Conservation (phyloP, 2,329 filamentous ascomycete genomes). For the Fonsecaea pugnacius region DNA sequence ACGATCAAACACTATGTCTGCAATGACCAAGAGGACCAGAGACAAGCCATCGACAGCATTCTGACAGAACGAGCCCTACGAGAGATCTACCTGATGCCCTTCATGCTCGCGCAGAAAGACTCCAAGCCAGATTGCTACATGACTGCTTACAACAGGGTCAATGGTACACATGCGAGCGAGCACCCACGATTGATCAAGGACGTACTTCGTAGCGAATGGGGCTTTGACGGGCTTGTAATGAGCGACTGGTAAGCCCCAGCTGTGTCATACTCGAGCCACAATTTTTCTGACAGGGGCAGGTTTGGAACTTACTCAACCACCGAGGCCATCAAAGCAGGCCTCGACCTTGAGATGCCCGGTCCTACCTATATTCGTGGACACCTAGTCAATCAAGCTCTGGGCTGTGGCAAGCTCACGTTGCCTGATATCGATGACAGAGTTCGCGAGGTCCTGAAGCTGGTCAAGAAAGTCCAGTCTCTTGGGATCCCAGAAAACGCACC, state of each 20-base stretch:
- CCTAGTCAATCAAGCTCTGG: constrained; percentile 50
- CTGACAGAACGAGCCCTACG: constrained; percentile 59
- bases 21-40: constrained; percentile 54
- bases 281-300: constrained; percentile 37
- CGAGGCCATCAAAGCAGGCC: constrained; percentile 51
- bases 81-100: constrained; percentile 68
- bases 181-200: constrained; percentile 48
- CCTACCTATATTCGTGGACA: constrained; percentile 50
- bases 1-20: constrained; percentile 71
- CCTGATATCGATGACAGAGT: constrained; percentile 64
- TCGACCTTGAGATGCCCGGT: constrained; percentile 56
- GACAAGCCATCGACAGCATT: constrained; percentile 49
- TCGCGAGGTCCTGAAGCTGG: constrained; percentile 61
- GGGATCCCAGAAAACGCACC: constrained; percentile 60
- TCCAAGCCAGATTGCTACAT: constrained; percentile 61
- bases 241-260: constrained; percentile 48
- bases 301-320: constrained; percentile 54
- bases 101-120: constrained; percentile 64
- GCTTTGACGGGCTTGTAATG: constrained; percentile 53
- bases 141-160: constrained; percentile 64
- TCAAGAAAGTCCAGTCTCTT: constrained; percentile 61
- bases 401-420: constrained; percentile 61
- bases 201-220: constrained; percentile 53
- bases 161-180: constrained; percentile 55
- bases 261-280: background rate